A percentile compares a stretch with the other conserved stretches of the same genome.
Conservation (phyloP, 345 rosid genomes). For the Erysimum cheiranthoides region DNA sequence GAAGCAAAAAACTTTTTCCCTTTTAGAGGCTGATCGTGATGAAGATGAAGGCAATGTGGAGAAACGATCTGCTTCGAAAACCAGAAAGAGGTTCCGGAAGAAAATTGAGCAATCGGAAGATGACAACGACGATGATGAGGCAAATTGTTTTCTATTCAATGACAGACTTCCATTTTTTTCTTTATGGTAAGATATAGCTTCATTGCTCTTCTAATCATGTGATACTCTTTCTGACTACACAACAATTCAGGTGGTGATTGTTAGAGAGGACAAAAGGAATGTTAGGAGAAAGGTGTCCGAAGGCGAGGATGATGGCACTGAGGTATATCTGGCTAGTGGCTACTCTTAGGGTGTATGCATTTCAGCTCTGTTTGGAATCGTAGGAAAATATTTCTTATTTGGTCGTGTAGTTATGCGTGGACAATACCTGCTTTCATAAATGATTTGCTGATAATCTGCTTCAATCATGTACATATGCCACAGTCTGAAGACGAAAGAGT, state of each 20-base stretch:
- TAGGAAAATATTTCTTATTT: neutral
- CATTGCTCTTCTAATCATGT: conserved; percentile 31
- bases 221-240: conserved; percentile 27
- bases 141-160: conserved; percentile 39
- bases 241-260: conserved; percentile 56
- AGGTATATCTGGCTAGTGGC: conserved; percentile 50
- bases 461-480: conserved; percentile 2
- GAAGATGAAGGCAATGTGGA: conserved; percentile 33
- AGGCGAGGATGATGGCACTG: conserved; percentile 64
- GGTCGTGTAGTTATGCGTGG: neutral
- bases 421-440: neutral
- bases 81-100: conserved; percentile 72
- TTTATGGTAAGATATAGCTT: conserved; percentile 37
- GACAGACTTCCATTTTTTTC: conserved; percentile 33
- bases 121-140: conserved; percentile 68
- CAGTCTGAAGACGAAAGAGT: conserved; percentile 83
- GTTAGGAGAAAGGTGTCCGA: conserved; percentile 57
- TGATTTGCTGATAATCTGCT: conserved; percentile 4
- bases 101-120: conserved; percentile 60
- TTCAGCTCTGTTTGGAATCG: neutral
- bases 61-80: conserved; percentile 45
- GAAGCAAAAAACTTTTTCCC: conserved; percentile 59
- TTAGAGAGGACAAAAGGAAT: conserved; percentile 49
- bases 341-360: neutral
- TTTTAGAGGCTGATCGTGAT: conserved; percentile 65